These are phyloP conservation scores for Erigeron canadensis DNA, from an alignment of 129 eudicot genomes.

Conservation along the genomic window DNA sequence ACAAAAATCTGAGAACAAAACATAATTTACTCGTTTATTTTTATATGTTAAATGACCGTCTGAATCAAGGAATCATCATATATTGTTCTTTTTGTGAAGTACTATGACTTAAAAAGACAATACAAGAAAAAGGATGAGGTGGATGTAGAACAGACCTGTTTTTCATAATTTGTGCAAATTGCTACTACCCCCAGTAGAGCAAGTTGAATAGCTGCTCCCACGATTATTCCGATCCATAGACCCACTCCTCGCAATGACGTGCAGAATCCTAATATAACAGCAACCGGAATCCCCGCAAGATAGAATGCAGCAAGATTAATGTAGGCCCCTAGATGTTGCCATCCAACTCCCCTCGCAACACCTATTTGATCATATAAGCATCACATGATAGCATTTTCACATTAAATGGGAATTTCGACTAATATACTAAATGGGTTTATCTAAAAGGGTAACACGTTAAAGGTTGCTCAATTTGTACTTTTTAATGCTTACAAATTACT, in stretches of 20 bases:
- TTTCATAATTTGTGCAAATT: slow-evolving; percentile 59
- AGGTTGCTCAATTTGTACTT: neutral
- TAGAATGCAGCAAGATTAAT: slow-evolving; percentile 71
- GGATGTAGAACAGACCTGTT: slow-evolving; percentile 40
- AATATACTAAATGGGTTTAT: neutral
- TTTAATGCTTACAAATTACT: neutral
- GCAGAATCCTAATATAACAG: slow-evolving; percentile 54
- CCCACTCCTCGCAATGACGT: slow-evolving; percentile 55
- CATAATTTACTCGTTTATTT: neutral
- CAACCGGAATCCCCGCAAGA: slow-evolving; percentile 66
- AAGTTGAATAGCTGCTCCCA: slow-evolving; percentile 57
- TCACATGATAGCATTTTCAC: neutral
- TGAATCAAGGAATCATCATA: neutral
- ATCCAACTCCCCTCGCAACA: slow-evolving; percentile 85
- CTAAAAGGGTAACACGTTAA: neutral
- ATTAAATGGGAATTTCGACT: neutral
- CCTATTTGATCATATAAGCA: slow-evolving; percentile 42
- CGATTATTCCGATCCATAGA: slow-evolving; percentile 69
- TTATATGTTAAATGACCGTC: neutral
- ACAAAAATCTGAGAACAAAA: neutral
- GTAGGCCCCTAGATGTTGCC: slow-evolving; percentile 84
- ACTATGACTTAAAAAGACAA: neutral
- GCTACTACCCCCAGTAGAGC: slow-evolving; percentile 44
- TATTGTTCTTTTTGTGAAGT: neutral
- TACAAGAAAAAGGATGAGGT: neutral